Percentiles rank a stretch among this genome's conserved stretches.
These are phyloP conservation scores for Kwoniella sp. DNA, from an alignment of 768 basidiomycete genomes.

Conservation along the genomic window DNA sequence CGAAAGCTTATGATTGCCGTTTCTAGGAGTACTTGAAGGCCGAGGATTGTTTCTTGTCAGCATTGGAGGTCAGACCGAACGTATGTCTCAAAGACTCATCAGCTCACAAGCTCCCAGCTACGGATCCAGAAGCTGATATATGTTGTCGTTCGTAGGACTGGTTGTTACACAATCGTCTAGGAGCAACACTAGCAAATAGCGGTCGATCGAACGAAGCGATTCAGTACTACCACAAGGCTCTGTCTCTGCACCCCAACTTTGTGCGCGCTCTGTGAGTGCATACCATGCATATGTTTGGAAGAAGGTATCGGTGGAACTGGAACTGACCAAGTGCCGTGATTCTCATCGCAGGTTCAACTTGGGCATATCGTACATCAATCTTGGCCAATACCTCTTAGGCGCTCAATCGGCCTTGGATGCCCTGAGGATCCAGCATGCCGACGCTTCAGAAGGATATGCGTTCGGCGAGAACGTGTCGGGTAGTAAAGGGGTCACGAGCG, in stretches of 20 bases:
- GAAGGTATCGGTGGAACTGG: background rate
- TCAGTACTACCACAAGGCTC: constrained; percentile 76
- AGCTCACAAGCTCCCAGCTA: background rate
- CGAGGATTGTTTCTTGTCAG: constrained; percentile 89
- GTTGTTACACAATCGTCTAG: constrained; percentile 89
- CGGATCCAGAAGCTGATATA: background rate
- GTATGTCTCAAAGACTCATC: constrained; percentile 59
- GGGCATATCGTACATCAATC: constrained; percentile 87
- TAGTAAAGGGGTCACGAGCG: constrained; percentile 70
- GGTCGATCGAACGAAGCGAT: constrained; percentile 87
- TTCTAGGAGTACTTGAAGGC: constrained; percentile 84
- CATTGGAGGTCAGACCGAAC: constrained; percentile 81
- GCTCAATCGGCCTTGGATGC: constrained; percentile 86
- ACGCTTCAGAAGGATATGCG: constrained; percentile 62
- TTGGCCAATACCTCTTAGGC: constrained; percentile 81
- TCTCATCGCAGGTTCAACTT: constrained; percentile 73
- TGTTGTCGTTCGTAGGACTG: constrained; percentile 66
- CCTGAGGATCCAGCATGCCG: constrained; percentile 82
- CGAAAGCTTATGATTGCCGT: background rate
- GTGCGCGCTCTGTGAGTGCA: constrained; percentile 77
- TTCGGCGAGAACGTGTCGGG: constrained; percentile 11
- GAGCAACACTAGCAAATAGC: constrained; percentile 91
- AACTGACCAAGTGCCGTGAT: background rate
- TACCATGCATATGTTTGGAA: background rate
- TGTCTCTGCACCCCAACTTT: constrained; percentile 91